Evolutionary conservation across 2,329 filamentous ascomycete genomes (phyloP).

Genomic region (Penicillium frequentans): DNA sequence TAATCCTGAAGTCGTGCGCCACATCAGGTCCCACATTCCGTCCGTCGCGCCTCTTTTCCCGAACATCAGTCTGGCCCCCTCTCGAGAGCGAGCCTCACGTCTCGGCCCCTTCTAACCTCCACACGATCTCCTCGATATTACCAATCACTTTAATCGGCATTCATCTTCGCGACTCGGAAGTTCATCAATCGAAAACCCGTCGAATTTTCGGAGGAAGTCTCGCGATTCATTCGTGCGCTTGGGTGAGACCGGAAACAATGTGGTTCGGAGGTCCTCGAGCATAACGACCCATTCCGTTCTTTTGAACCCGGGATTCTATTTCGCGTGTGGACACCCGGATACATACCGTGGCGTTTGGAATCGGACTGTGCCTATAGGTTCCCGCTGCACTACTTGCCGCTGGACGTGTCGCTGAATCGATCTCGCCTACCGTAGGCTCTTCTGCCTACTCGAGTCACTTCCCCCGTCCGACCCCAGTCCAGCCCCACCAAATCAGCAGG

Average conservation of each 20-base stretch:
- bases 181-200: not conserved
- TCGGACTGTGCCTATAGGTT: slow-evolving; percentile 10
- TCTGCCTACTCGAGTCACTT: slow-evolving; percentile 2
- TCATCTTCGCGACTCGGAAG: not conserved
- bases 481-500: not conserved
- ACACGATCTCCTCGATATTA: not conserved
- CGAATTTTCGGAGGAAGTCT: not conserved
- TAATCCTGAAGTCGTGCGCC: not conserved
- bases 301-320: slow-evolving; percentile 11
- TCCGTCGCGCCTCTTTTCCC: not conserved
- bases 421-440: slow-evolving; percentile 6
- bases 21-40: slow-evolving; percentile 10
- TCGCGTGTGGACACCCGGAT: slow-evolving; percentile 6
- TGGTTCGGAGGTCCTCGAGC: slow-evolving; percentile 16
- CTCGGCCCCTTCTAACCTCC: slow-evolving; percentile 39
- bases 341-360: slow-evolving; percentile 20
- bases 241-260: slow-evolving; percentile 24
- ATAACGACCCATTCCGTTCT: slow-evolving; percentile 19
- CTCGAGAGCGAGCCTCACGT: slow-evolving; percentile 40
- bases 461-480: not conserved
- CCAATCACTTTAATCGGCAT: not conserved
- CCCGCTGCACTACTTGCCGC: slow-evolving; percentile 1
- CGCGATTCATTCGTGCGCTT: slow-evolving; percentile 4
- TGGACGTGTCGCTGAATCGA: slow-evolving; percentile 4
- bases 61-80: slow-evolving; percentile 40